Evolutionary conservation across 116 monocot genomes (phyloP), one percentile per base, ranked within the genome.

Genomic region (Posidonia oceanica): DNA sequence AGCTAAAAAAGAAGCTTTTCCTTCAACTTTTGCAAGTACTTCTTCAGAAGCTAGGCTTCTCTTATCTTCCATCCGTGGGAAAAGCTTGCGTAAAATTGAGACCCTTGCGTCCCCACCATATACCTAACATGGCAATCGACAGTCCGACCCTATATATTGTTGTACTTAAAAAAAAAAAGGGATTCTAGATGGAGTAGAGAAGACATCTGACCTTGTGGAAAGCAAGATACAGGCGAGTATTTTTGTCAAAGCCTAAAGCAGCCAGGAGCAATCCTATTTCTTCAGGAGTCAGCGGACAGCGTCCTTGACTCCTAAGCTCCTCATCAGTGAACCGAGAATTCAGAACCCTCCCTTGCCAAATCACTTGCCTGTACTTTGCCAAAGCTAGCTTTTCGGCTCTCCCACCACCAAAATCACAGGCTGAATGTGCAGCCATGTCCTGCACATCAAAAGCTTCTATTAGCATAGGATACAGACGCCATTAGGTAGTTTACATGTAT

Each of bases 401-500:
- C 3, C 94, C 94, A 62, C 94, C 94, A 59, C 90, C 87, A 81
- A 94, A 94, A 73, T 94, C 94, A 73, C 94, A 90, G 4, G 87
- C 90, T 22, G 90, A 94, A 76, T 94, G 94, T 17, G 94, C 94
- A 64, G 94, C 94, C 93, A 93, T 93, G 72, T 93, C 93, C 93
- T 93, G 77, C 58, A 85, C 15, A 65, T 29, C 29, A 29, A 29
- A 29, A 29, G 29, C 29, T 29, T 0, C 29, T 29, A 29, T 29
- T 29, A 1, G 29, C 29, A 29, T 29, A n/a, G n/a, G n/a, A n/a
- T n/a, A n/a, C n/a, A n/a, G n/a, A n/a, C n/a, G n/a, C n/a, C 29
- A 29, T 29, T 0, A 29, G 29, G 29, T 29, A 29, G 29, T 29
- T 29, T 1, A 29, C 1, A 29, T 29, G 29, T 29, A 29, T 29